phyloP scores from a whole-genome alignment of 2,329 filamentous ascomycete genomes.

The Exophiala sp. region DNA sequence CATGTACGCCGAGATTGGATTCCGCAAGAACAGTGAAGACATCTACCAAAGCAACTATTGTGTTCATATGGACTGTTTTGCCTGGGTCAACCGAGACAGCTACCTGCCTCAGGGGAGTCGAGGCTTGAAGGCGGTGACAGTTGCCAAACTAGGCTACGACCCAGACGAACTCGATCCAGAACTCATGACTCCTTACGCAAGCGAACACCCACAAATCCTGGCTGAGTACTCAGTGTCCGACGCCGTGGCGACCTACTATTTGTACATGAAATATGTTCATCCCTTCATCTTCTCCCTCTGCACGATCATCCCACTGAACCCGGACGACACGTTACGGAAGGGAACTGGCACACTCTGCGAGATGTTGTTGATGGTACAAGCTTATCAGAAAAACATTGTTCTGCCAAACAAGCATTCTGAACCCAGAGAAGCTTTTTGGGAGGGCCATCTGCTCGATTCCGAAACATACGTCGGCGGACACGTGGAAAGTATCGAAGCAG shows the following conservation, averaged over 20 bases:
- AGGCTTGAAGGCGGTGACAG: constrained; percentile 94
- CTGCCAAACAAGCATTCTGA: constrained; percentile 93
- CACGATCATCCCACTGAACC: constrained; percentile 87
- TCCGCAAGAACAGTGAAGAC: constrained; percentile 89
- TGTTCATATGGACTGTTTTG: constrained; percentile 97
- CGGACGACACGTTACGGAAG: constrained; percentile 88
- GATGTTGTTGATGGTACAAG: constrained; percentile 98
- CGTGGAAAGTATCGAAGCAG: constrained; percentile 97
- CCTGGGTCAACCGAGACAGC: constrained; percentile 98
- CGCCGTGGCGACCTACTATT: constrained; percentile 95
- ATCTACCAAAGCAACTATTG: constrained; percentile 95
- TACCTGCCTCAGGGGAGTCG: constrained; percentile 95
- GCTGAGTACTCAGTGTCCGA: constrained; percentile 99
- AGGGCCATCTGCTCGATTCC: constrained; percentile 90
- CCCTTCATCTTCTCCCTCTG: constrained; percentile 98
- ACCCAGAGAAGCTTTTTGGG: constrained; percentile 89
- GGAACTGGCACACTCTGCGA: constrained; percentile 98
- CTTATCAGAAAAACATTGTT: constrained; percentile 84
- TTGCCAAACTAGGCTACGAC: constrained; percentile 96
- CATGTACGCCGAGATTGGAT: constrained; percentile 98
- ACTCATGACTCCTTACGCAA: constrained; percentile 85
- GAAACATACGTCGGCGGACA: constrained; percentile 98
- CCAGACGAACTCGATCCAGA: constrained; percentile 96
- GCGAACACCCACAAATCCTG: constrained; percentile 83
- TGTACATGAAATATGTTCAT: constrained; percentile 99